Evolutionary conservation across 768 basidiomycete genomes (phyloP).

Genomic region (Leccinellum albellum): DNA sequence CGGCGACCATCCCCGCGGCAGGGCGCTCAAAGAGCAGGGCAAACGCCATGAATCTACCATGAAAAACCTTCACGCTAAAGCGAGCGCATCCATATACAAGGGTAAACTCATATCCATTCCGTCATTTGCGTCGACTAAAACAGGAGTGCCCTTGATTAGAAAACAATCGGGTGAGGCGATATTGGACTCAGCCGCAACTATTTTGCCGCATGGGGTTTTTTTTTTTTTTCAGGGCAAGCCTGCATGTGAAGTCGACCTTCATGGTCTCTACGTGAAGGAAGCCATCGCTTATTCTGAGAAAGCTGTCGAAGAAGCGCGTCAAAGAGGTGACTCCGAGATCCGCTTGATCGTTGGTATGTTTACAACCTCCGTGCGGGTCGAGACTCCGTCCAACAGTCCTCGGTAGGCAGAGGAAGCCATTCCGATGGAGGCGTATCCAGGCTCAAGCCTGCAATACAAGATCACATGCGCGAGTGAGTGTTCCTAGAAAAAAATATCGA

Average conservation of each 20-base stretch:
- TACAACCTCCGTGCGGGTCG: not conserved
- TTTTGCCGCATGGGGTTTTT: not conserved
- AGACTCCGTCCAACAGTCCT: not conserved
- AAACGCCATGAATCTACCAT: constrained; percentile 73
- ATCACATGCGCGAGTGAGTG: constrained; percentile 69
- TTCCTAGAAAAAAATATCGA: not conserved
- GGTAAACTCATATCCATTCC: constrained; percentile 35
- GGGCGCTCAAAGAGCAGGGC: constrained; percentile 74
- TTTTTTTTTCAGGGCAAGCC: constrained; percentile 46
- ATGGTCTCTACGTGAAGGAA: constrained; percentile 91
- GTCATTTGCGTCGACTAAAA: not conserved
- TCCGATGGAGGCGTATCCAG: constrained; percentile 73
- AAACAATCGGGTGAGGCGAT: constrained; percentile 60
- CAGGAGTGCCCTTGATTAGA: constrained; percentile 36
- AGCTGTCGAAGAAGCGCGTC: constrained; percentile 63
- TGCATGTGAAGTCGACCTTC: constrained; percentile 78
- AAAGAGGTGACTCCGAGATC: constrained; percentile 56
- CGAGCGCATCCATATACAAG: constrained; percentile 78
- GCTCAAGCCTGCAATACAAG: constrained; percentile 86
- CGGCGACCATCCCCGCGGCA: constrained; percentile 73
- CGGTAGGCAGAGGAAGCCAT: constrained; percentile 82
- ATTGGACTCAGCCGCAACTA: not conserved
- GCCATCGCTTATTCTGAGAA: constrained; percentile 70
- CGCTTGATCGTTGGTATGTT: constrained; percentile 80
- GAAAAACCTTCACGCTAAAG: constrained; percentile 73